phyloP scores from a whole-genome alignment of 2,329 filamentous ascomycete species.

The Botrytis aclada region DNA sequence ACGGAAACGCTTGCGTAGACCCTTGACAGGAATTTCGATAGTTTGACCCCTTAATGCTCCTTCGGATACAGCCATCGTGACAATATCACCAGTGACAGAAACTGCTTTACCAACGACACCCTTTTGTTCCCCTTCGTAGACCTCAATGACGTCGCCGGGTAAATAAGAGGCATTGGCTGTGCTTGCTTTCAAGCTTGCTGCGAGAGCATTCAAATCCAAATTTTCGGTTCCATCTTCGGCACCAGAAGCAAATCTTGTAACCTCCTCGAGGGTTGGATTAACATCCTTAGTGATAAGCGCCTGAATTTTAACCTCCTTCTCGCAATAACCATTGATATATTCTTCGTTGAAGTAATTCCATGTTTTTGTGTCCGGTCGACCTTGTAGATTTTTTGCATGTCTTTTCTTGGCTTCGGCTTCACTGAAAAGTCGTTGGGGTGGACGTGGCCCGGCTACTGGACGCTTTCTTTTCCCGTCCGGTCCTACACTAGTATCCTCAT shows the following conservation, averaged over 20 bases:
- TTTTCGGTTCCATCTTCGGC: constrained; percentile 92
- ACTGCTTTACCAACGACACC: constrained; percentile 83
- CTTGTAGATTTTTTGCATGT: constrained; percentile 60
- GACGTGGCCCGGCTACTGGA: constrained; percentile 60
- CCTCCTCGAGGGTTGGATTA: constrained; percentile 89
- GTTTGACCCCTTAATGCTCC: constrained; percentile 78
- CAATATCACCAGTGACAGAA: constrained; percentile 86
- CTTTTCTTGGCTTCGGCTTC: constrained; percentile 89
- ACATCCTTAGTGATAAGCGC: constrained; percentile 83
- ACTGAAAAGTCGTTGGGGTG: constrained; percentile 87
- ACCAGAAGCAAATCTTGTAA: constrained; percentile 87
- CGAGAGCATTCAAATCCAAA: constrained; percentile 85
- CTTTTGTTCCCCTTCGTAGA: constrained; percentile 92
- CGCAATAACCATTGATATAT: constrained; percentile 88
- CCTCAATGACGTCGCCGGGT: constrained; percentile 92
- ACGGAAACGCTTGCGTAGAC: constrained; percentile 86
- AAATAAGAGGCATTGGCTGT: constrained; percentile 80
- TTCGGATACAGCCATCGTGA: constrained; percentile 80
- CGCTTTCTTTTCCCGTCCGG: constrained; percentile 71
- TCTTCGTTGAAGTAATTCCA: constrained; percentile 87
- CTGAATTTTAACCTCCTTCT: constrained; percentile 91
- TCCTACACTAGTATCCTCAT: constrained; percentile 64
- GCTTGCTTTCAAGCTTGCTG: constrained; percentile 82
- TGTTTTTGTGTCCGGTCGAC: constrained; percentile 51
- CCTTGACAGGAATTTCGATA: constrained; percentile 90